Evolutionary conservation across 2,329 filamentous ascomycete species (phyloP), one percentile per base, ranked within the genome.

Genomic region (Ceratocystis ficicola): DNA sequence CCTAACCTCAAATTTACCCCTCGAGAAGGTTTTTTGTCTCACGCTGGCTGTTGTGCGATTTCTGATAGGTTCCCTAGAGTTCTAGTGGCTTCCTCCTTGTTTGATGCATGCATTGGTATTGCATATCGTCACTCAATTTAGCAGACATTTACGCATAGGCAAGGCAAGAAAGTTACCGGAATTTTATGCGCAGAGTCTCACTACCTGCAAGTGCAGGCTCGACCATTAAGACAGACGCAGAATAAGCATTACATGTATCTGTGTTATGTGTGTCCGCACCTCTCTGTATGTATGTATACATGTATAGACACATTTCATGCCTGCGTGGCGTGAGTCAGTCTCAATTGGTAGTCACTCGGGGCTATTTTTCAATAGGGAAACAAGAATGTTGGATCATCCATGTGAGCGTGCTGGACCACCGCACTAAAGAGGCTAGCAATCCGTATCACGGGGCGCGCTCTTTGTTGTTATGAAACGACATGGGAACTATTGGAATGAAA

Each of bases 31-130:
- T 52, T 52, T 25, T 28, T 22, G 10, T 22, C 48, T 52, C 8
- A 28, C 20, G 15, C 22, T 28, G 22, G 25, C 15, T 5, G 12
- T 32, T 4, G 52, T 30, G 52, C 15, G 30, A 59, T 59, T 59
- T 20, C 17, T 30, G 30, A n/a, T 30, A 12, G 55, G 32, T 59
- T 36, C 55, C 55, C 32, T 28, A 10, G 55, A 59, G 15, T 59
- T 59, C 55, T 59, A 59, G 55, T n/a, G 55, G 55, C 55, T 59
- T 59, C 55, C 55, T 32, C 6, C 12, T 32, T 32, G 55, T 59
- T 59, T 59, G 28, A 59, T n/a, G 28, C 12, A 15, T 57, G 52
- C 52, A 57, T 32, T 57, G 28, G 28, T 12, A 57, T n/a, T 30
- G 25, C 52, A 57, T 10, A n/a, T 17, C 52, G 15, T 57, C 52